Percentiles rank a stretch among this genome's conserved stretches.
Conservation (phyloP, 2,329 filamentous ascomycete genomes). For the Achaetomium macrosporum region DNA sequence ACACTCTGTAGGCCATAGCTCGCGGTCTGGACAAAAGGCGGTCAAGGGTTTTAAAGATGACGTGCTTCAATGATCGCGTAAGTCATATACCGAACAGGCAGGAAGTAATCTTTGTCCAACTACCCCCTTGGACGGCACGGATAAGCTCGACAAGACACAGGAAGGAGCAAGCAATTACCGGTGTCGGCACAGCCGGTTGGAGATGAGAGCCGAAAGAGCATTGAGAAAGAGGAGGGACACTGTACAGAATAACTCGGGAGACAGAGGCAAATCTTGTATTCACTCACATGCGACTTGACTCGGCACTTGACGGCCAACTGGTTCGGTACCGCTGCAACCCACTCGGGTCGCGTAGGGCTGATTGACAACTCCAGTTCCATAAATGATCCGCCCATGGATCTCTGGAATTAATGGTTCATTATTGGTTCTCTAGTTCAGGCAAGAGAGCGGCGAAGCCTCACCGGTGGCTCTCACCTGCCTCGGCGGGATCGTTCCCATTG, state of each 20-base stretch:
- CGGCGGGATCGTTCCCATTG: slow-evolving; percentile 9
- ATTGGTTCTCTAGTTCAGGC: background rate
- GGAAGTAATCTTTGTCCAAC: background rate
- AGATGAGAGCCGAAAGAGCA: no score
- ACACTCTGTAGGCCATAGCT: background rate
- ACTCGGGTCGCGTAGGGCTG: slow-evolving; percentile 5
- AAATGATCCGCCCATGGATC: background rate
- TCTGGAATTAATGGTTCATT: background rate
- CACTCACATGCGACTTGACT: background rate
- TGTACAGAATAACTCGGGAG: background rate
- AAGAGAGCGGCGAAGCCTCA: slow-evolving; percentile 8
- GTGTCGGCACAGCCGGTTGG: no score
- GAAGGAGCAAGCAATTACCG: no score
- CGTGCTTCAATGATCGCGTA: background rate
- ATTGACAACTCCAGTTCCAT: slow-evolving; percentile 1
- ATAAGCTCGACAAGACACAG: no score
- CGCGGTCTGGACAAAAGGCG: background rate
- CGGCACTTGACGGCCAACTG: background rate
- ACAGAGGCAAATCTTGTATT: background rate
- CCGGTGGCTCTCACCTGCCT: slow-evolving; percentile 7
- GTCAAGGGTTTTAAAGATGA: background rate
- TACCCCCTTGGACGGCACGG: no score
- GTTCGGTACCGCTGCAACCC: background rate
- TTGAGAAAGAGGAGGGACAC: no score
- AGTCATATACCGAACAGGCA: background rate